Conservation (phyloP, 192 early-diverging fungal genomes). For the Entrophospora sp. region DNA sequence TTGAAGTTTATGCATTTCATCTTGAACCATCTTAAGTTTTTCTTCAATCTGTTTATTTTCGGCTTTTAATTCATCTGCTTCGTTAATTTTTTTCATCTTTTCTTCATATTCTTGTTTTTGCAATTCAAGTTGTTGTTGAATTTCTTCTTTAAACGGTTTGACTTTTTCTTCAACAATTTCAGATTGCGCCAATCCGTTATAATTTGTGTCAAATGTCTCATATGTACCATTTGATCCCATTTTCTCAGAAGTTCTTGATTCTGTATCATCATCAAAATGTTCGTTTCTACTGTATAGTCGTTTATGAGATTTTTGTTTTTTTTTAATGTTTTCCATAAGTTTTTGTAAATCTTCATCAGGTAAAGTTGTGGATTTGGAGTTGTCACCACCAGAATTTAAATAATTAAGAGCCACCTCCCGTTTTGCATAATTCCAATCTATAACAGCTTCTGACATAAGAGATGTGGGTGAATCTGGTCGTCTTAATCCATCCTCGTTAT, state of each 20-base stretch:
- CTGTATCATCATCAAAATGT: constrained; percentile 31
- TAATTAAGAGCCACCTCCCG: constrained; percentile 56
- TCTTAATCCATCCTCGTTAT: constrained; percentile 29
- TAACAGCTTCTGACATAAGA: constrained; percentile 39
- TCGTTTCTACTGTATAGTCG: constrained; percentile 40
- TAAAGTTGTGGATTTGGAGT: constrained; percentile 29
- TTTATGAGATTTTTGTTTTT: constrained; percentile 39
- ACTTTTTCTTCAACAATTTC: constrained; percentile 40
- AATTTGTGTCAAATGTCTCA: constrained; percentile 25
- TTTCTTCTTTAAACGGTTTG: constrained; percentile 39
- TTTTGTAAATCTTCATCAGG: constrained; percentile 50
- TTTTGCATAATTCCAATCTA: constrained; percentile 72
- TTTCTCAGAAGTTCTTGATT: constrained; percentile 26
- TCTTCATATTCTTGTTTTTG: constrained; percentile 48
- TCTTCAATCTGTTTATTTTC: constrained; percentile 36
- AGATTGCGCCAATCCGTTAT: constrained; percentile 14
- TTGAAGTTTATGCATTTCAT: constrained; percentile 48
- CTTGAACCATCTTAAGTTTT: constrained; percentile 34
- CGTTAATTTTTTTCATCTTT: constrained; percentile 39
- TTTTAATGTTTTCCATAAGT: constrained; percentile 47
- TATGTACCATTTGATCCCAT: constrained; percentile 22
- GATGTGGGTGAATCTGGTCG: constrained; percentile 28
- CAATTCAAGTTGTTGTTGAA: constrained; percentile 39
- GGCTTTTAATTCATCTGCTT: constrained; percentile 31
- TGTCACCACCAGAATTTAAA: too few species aligned